Percentiles rank a stretch among this genome's conserved stretches.
phyloP scores from a whole-genome alignment of 805 yeast genomes.

The Zygotorulaspora sp. region DNA sequence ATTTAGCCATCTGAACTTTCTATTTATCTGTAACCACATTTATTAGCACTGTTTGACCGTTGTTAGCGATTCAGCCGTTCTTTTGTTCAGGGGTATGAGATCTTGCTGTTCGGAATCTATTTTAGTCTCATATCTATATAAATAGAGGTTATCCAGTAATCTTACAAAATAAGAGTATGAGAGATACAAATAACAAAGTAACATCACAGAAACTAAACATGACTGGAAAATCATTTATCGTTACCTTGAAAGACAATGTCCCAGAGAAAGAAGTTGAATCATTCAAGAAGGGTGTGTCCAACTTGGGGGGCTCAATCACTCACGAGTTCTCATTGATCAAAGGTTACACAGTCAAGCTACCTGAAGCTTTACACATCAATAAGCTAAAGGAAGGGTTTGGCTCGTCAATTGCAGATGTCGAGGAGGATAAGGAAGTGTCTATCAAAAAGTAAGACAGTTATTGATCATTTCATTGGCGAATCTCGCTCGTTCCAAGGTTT shows the following conservation, averaged over 20 bases:
- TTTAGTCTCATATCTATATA: too few species aligned
- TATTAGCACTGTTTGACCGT: too few species aligned
- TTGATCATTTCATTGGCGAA: neutral
- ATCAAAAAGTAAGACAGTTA: constrained; percentile 29
- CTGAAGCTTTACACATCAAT: constrained; percentile 43
- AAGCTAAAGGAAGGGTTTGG: constrained; percentile 40
- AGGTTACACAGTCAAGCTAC: constrained; percentile 53
- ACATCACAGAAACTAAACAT: neutral
- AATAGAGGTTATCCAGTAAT: too few species aligned
- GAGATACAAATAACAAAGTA: neutral
- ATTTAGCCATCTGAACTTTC: too few species aligned
- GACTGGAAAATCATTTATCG: constrained; percentile 25
- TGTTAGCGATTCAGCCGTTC: constrained; percentile 2
- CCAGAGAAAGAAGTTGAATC: constrained; percentile 37
- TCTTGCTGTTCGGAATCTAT: neutral
- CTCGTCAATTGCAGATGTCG: constrained; percentile 53
- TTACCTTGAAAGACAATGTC: constrained; percentile 45
- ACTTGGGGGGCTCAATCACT: constrained; percentile 43
- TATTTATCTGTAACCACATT: too few species aligned
- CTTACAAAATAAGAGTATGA: too few species aligned
- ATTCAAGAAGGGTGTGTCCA: constrained; percentile 38
- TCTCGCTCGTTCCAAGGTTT: neutral
- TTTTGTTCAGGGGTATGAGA: neutral
- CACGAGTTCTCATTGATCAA: constrained; percentile 47
- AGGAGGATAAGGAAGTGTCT: constrained; percentile 64